A percentile compares a stretch with the other conserved stretches of the same genome.
phyloP scores from a whole-genome alignment of 2,329 filamentous ascomycete species.

The Paradendryphiella salina region DNA sequence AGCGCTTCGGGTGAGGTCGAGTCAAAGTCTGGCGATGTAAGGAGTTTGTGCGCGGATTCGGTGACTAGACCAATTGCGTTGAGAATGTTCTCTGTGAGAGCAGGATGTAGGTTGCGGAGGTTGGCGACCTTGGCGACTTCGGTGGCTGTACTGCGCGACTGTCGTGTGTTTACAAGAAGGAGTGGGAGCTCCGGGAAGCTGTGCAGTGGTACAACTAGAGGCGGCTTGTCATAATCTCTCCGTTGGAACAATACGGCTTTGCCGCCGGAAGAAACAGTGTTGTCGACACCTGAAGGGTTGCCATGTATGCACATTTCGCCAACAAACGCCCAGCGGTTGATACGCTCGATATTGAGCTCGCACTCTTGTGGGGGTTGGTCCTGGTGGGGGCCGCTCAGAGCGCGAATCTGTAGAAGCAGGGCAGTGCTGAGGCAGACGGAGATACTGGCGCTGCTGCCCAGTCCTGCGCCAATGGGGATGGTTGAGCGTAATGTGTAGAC shows the following conservation, averaged over 20 bases:
- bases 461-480: conserved; percentile 86
- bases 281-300: conserved; percentile 94
- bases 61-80: conserved; percentile 81
- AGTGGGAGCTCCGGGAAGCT: conserved; percentile 91
- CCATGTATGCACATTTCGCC: conserved; percentile 97
- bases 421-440: conserved; percentile 85
- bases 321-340: conserved; percentile 98
- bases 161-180: conserved; percentile 84
- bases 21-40: conserved; percentile 68
- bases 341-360: conserved; percentile 86
- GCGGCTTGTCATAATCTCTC: conserved; percentile 74
- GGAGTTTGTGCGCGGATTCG: conserved; percentile 59
- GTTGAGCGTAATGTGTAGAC: conserved; percentile 91
- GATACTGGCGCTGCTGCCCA: conserved; percentile 94
- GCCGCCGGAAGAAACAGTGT: conserved; percentile 90
- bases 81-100: conserved; percentile 77
- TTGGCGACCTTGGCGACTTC: conserved; percentile 86
- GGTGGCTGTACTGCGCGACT: conserved; percentile 79
- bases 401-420: conserved; percentile 82
- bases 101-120: conserved; percentile 71
- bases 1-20: conserved; percentile 65
- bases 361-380: conserved; percentile 88
- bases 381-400: conserved; percentile 84
- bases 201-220: conserved; percentile 74
- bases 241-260: conserved; percentile 93